phyloP scores from a whole-genome alignment of 2,329 filamentous ascomycete genomes.

The Aciculosporium take region DNA sequence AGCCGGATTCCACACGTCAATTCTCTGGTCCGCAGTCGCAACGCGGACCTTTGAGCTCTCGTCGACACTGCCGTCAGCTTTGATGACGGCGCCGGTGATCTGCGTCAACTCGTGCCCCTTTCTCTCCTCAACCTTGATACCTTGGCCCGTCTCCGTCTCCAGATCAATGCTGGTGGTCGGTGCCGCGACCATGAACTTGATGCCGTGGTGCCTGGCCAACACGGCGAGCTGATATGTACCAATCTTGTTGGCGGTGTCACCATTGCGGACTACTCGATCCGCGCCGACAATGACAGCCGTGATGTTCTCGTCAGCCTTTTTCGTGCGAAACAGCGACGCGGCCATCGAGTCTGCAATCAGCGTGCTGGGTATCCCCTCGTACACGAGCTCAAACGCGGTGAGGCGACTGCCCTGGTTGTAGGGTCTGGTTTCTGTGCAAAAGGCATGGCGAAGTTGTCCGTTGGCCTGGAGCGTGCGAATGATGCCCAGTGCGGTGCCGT shows the following conservation, averaged over 20 bases:
- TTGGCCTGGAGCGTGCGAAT: constrained; percentile 65
- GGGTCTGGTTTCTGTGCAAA: constrained; percentile 90
- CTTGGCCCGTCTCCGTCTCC: constrained; percentile 57
- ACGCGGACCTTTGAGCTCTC: constrained; percentile 52
- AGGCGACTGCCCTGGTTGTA: constrained; percentile 96
- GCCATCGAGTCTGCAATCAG: constrained; percentile 96
- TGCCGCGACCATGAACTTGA: constrained; percentile 91
- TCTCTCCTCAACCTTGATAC: constrained; percentile 85
- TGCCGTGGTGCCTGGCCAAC: constrained; percentile 71
- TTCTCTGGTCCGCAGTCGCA: constrained; percentile 63
- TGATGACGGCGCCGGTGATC: constrained; percentile 62
- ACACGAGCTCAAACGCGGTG: constrained; percentile 92
- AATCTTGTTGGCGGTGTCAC: constrained; percentile 97
- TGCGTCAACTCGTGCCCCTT: constrained; percentile 69
- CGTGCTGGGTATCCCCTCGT: constrained; percentile 80
- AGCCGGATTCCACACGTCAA: constrained; percentile 88
- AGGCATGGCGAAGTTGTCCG: constrained; percentile 62
- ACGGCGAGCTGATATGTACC: constrained; percentile 89
- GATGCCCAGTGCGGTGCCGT: constrained; percentile 88
- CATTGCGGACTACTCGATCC: constrained; percentile 88
- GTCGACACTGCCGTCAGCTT: constrained; percentile 48
- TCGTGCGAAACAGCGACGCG: constrained; percentile 59
- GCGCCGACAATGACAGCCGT: constrained; percentile 85
- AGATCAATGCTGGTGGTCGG: constrained; percentile 91
- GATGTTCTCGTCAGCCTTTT: constrained; percentile 52